phyloP scores from a whole-genome alignment of 495 filamentous ascomycete genomes.

The Pseudomonodictys pantanalensis region DNA sequence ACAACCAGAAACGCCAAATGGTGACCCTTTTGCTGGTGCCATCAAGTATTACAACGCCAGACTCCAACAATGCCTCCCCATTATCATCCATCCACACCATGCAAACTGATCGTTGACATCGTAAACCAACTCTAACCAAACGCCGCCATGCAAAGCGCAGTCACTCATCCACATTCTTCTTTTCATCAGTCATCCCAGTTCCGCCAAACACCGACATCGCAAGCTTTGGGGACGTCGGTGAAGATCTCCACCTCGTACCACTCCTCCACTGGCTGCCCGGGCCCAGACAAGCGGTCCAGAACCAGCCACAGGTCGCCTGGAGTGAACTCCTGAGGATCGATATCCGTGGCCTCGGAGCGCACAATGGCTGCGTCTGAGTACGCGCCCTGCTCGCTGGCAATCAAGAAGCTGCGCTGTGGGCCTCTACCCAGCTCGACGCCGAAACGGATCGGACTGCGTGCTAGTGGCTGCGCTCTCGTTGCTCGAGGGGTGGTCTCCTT shows the following conservation, averaged over 20 bases:
- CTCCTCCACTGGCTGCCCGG: conserved; percentile 34
- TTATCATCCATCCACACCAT: too few relatives aligned
- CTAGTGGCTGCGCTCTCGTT: conserved; percentile 39
- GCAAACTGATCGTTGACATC: too few relatives aligned
- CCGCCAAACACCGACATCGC: conserved; percentile 37
- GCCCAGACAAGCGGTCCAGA: conserved; percentile 56
- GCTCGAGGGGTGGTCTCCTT: conserved; percentile 28
- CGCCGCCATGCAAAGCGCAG: too few relatives aligned
- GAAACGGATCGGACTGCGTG: conserved; percentile 58
- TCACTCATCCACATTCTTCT: too few relatives aligned
- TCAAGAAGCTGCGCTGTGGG: conserved; percentile 60
- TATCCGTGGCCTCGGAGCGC: conserved; percentile 66
- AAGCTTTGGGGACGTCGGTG: conserved; percentile 33
- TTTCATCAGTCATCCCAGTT: conserved; percentile 39
- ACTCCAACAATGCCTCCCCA: too few relatives aligned
- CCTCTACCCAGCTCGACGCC: conserved; percentile 67
- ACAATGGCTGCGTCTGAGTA: conserved; percentile 67
- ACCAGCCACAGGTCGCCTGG: conserved; percentile 70
- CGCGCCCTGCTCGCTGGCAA: conserved; percentile 55
- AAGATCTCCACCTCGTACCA: conserved; percentile 39
- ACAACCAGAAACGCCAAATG: too few relatives aligned
- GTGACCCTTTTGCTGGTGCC: too few relatives aligned
- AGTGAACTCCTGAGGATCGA: conserved; percentile 54
- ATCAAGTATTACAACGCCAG: too few relatives aligned
- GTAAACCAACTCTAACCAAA: too few relatives aligned